Conservation (phyloP, 768 basidiomycete species). For the Clavaria fumosa region DNA sequence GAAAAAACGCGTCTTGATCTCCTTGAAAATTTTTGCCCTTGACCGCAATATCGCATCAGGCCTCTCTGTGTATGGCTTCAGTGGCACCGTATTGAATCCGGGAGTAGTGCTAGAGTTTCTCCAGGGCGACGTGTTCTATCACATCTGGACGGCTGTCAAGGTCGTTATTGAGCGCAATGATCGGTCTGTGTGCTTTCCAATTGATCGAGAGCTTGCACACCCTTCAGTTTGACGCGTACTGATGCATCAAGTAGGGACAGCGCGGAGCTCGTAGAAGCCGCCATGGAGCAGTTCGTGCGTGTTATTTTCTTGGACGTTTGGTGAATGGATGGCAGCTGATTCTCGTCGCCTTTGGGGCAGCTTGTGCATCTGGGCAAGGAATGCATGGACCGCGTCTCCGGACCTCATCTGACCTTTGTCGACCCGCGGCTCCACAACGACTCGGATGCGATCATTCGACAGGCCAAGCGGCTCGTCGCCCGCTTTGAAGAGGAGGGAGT, state of each 20-base stretch:
- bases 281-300: constrained; percentile 19
- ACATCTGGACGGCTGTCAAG: constrained; percentile 20
- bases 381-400: constrained; percentile 28
- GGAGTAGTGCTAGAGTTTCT: constrained; percentile 11
- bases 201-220: too few relatives aligned
- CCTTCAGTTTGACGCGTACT: too few relatives aligned
- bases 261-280: constrained; percentile 2
- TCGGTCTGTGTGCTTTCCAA: too few relatives aligned
- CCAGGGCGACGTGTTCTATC: constrained; percentile 14
- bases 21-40: background rate
- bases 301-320: too few relatives aligned
- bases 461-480: constrained; percentile 26
- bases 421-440: constrained; percentile 32
- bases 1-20: too few relatives aligned
- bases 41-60: constrained; percentile 7
- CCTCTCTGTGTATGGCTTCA: constrained; percentile 13
- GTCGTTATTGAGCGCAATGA: too few relatives aligned
- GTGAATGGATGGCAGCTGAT: too few relatives aligned
- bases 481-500: constrained; percentile 28
- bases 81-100: constrained; percentile 18
- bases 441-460: constrained; percentile 23
- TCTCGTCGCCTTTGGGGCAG: constrained; percentile 18
- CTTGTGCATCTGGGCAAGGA: constrained; percentile 33
- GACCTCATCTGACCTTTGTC: constrained; percentile 35
- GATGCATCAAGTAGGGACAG: too few relatives aligned